Percentiles rank a stretch among this genome's conserved stretches.
Evolutionary conservation across 495 filamentous ascomycete species (phyloP).

Genomic region (Penicillium bialowiezense): DNA sequence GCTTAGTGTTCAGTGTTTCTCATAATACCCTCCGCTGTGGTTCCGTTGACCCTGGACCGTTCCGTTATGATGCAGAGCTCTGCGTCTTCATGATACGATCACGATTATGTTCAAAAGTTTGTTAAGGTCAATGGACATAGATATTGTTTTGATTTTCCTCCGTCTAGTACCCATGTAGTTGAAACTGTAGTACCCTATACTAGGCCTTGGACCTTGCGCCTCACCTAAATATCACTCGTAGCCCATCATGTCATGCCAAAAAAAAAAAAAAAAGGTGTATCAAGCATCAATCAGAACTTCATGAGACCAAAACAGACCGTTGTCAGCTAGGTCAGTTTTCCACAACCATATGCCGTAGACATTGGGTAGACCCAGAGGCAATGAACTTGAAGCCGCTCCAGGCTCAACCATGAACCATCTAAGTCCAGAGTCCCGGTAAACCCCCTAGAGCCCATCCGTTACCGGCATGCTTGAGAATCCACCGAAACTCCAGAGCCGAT

Average conservation of each 20-base stretch:
- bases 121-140: slow-evolving; percentile 5
- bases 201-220: background rate
- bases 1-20: slow-evolving; percentile 6
- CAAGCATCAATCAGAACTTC: slow-evolving; percentile 11
- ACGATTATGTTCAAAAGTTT: slow-evolving; percentile 13
- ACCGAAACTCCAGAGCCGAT: slow-evolving; percentile 1
- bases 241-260: background rate
- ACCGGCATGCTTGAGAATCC: background rate
- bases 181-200: too few relatives aligned
- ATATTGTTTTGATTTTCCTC: background rate
- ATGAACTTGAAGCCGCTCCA: background rate
- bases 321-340: slow-evolving; percentile 1
- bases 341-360: background rate
- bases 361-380: background rate
- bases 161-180: background rate
- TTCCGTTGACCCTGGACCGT: slow-evolving; percentile 9
- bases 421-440: background rate
- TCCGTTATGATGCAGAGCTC: slow-evolving; percentile 5
- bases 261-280: slow-evolving; percentile 9
- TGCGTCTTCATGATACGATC: slow-evolving; percentile 8
- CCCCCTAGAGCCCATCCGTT: background rate
- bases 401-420: background rate
- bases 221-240: background rate
- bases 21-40: slow-evolving; percentile 12
- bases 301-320: slow-evolving; percentile 1